These are phyloP conservation scores for Aspergillus brunneoviolaceus DNA, from an alignment of 2,329 filamentous ascomycete species.

Conservation along the genomic window DNA sequence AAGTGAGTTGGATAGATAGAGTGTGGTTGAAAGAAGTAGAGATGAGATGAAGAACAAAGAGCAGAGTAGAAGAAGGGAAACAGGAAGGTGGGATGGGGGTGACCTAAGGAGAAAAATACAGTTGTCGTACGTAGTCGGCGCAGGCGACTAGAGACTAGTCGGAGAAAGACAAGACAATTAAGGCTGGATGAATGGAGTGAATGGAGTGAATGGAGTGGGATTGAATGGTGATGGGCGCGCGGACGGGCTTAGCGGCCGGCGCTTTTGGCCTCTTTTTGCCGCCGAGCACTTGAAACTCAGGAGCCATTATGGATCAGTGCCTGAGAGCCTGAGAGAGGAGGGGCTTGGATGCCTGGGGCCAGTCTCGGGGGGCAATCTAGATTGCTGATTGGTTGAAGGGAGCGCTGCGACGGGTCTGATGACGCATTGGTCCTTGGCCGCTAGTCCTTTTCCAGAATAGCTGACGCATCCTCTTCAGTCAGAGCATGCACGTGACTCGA, in stretches of 20 bases:
- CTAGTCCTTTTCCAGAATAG: neutral
- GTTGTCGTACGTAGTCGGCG: no score
- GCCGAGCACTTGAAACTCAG: neutral
- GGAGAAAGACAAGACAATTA: neutral
- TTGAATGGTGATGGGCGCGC: no score
- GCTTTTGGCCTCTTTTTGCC: neutral
- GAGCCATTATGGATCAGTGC: neutral
- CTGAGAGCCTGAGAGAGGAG: constrained; percentile 1
- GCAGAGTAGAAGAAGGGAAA: neutral
- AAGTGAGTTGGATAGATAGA: neutral
- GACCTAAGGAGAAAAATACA: neutral
- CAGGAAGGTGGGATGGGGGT: neutral
- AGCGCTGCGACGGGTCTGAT: neutral
- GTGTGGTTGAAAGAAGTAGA: neutral
- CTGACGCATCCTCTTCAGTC: neutral
- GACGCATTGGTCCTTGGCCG: neutral
- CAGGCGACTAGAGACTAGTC: neutral
- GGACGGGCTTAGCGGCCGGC: no score
- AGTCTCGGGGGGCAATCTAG: neutral
- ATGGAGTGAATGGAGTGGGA: no score
- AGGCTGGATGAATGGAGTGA: neutral
- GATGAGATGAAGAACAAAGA: neutral
- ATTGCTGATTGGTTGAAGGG: neutral
- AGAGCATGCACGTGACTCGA: neutral
- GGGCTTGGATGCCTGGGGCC: constrained; percentile 1